Conservation (phyloP, 441 rosid genomes). For the Populus hybrid region DNA sequence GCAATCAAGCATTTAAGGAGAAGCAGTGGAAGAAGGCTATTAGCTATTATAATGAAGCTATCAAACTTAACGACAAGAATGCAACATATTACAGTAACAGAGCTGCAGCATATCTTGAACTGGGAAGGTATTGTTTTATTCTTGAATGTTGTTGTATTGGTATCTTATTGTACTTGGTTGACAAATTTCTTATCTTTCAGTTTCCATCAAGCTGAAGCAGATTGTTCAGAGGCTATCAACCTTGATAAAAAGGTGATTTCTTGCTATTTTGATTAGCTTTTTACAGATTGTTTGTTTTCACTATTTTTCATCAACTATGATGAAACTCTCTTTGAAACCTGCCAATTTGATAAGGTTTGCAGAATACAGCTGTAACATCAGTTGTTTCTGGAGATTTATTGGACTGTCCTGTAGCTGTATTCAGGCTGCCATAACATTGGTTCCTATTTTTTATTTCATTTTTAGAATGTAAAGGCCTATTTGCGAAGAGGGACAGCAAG, state of each 20-base stretch:
- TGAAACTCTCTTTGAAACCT: neutral
- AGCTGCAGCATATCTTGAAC: slow-evolving; percentile 92
- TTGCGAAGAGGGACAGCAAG: slow-evolving; percentile 96
- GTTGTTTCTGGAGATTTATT: neutral
- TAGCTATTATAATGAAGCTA: slow-evolving; percentile 48
- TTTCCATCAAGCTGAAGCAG: slow-evolving; percentile 83
- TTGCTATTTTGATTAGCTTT: neutral
- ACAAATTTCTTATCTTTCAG: slow-evolving; percentile 37
- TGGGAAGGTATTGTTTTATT: slow-evolving; percentile 49
- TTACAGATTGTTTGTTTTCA: neutral
- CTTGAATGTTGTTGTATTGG: neutral
- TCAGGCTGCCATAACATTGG: neutral
- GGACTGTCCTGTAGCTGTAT: neutral
- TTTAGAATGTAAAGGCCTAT: slow-evolving; percentile 84
- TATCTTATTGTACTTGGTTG: slow-evolving; percentile 5
- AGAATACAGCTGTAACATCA: neutral
- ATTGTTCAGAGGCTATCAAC: slow-evolving; percentile 74
- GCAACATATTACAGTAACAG: slow-evolving; percentile 94
- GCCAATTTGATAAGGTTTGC: neutral
- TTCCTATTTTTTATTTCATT: slow-evolving; percentile 11
- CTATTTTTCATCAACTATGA: neutral
- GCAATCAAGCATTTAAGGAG: slow-evolving; percentile 90
- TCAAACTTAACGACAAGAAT: slow-evolving; percentile 28
- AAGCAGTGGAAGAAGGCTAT: slow-evolving; percentile 85
- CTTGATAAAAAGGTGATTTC: slow-evolving; percentile 82